Evolutionary conservation across 176 grass and related monocot species (phyloP), one percentile per base, ranked within the genome.

Genomic region (Poa pratensis): DNA sequence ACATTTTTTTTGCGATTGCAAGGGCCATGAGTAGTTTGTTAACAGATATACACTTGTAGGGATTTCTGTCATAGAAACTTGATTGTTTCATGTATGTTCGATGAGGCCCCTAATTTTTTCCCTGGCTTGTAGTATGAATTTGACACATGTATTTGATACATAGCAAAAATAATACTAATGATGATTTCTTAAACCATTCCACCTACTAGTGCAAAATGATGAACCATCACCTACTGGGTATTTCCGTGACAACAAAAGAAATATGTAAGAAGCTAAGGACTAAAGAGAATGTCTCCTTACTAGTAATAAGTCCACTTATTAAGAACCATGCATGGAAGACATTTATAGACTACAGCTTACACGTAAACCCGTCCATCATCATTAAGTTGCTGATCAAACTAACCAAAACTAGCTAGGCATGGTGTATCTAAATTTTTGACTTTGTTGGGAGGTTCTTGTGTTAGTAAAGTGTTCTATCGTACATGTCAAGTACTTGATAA

Each of bases 311-410:
- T 55, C 27, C 24, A 5, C 35, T 24, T 28, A 42, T 43, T 43
- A 4, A 0, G 37, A 4, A 10, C n/a, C 55, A 79, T 62, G n/a
- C 55, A 79, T 19, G 55, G 67, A 42, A 26, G 16, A 39, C 2
- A 82, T 71, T 54, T 17, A 71, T 58, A 28, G 32, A 22, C 48
- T 73, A 61, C 17, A 24, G 69, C 24, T 73, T 73, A 62, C 46
- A 60, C 24, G 18, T 32, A 32, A 8, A 32, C 14, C 50, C 50
- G 12, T 40, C n/a, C 24, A 71, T 50, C 23, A 43, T 13, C 17
- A 58, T 82, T 68, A 71, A 40, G 42, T 72, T 82, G n/a, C 6
- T 58, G 55, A 40, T n/a, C 50, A 43, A 20, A 55, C 14, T 72
- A 18, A 62, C 55, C 12, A 4, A 68, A 72, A 71, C 50, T 70